These are phyloP conservation scores for Cyclanthera cordifolia DNA, from an alignment of 306 rosid genomes.

Conservation along the genomic window DNA sequence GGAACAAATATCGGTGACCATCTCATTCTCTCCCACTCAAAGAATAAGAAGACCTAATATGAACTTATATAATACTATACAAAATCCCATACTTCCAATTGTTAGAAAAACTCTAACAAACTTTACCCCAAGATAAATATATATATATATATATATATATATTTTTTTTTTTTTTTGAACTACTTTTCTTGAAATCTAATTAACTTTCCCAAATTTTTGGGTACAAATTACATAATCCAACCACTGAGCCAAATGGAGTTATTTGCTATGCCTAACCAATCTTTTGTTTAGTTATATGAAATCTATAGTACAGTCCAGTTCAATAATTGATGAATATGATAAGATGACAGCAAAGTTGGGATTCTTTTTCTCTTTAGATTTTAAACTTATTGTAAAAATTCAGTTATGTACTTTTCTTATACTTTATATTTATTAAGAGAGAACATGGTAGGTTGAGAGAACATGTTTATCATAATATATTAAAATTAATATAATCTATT, in stretches of 20 bases:
- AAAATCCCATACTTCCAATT: too few relatives aligned
- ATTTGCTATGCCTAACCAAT: constrained; percentile 5
- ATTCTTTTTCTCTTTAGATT: not conserved
- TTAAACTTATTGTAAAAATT: not conserved
- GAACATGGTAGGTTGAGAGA: not conserved
- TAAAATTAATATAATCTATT: not conserved
- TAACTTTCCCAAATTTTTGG: not conserved
- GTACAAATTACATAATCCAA: not conserved
- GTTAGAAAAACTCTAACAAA: too few relatives aligned
- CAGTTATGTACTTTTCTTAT: not conserved
- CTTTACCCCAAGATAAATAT: too few relatives aligned
- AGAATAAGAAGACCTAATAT: too few relatives aligned
- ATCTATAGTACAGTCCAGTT: not conserved
- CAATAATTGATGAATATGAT: not conserved
- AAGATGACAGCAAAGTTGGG: constrained; percentile 6
- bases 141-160: too few relatives aligned
- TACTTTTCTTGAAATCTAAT: not conserved
- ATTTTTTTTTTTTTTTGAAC: not conserved
- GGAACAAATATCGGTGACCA: too few relatives aligned
- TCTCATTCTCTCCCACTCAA: too few relatives aligned
- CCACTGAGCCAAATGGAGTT: constrained; percentile 1
- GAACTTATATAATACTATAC: too few relatives aligned
- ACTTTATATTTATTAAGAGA: not conserved
- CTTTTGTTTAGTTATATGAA: constrained; percentile 6
- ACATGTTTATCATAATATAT: not conserved